phyloP scores from a whole-genome alignment of 2,329 filamentous ascomycete genomes.

The Davidsoniella virescens region DNA sequence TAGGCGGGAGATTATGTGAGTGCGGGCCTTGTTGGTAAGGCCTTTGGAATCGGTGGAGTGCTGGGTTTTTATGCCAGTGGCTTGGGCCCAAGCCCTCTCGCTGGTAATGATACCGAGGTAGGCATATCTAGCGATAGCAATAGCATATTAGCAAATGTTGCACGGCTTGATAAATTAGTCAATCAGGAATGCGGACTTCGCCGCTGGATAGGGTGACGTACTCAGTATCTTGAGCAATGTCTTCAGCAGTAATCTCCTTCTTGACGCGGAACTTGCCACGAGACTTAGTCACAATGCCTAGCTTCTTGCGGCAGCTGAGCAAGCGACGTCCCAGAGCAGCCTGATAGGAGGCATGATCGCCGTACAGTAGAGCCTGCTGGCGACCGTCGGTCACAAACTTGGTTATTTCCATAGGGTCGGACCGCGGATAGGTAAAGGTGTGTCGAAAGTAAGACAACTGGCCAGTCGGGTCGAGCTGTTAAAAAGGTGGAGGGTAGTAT shows the following conservation, averaged over 20 bases:
- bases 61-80: conserved; percentile 80
- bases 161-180: not conserved
- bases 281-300: conserved; percentile 69
- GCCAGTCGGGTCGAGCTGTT: not conserved
- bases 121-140: conserved; percentile 40
- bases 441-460: too few species aligned
- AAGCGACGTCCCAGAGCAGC: conserved; percentile 64
- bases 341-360: conserved; percentile 78
- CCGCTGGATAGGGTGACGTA: conserved; percentile 27
- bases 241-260: conserved; percentile 51
- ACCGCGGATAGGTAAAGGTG: not conserved
- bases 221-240: conserved; percentile 61
- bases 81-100: conserved; percentile 88
- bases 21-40: conserved; percentile 62
- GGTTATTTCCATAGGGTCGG: conserved; percentile 66
- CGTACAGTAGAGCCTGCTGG: conserved; percentile 70
- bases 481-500: not conserved
- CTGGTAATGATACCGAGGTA: conserved; percentile 69
- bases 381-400: conserved; percentile 63
- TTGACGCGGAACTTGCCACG: conserved; percentile 71
- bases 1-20: conserved; percentile 77
- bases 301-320: conserved; percentile 67
- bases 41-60: conserved; percentile 67
- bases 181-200: not conserved
- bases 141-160: not conserved